Percentiles rank a stretch among this genome's conserved stretches.
Evolutionary conservation across 768 basidiomycete species (phyloP).

Genomic region (Boletus huronensis): DNA sequence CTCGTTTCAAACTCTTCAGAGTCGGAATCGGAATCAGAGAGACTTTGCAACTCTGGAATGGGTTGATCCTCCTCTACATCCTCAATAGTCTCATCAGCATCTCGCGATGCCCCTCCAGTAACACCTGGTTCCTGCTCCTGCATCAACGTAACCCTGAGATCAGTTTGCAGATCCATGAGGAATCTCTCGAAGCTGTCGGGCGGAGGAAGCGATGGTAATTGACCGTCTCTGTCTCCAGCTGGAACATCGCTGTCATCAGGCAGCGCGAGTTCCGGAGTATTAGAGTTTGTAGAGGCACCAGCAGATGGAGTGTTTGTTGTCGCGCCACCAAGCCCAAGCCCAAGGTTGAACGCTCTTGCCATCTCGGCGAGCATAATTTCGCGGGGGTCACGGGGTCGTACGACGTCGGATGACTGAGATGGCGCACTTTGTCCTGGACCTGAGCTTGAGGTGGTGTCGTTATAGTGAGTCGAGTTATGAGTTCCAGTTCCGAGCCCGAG

Average conservation of each 20-base stretch:
- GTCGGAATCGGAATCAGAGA: slow-evolving; percentile 26
- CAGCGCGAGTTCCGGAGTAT: slow-evolving; percentile 6
- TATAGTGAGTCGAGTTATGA: slow-evolving; percentile 12
- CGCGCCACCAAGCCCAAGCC: slow-evolving; percentile 48
- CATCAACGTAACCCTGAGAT: slow-evolving; percentile 61
- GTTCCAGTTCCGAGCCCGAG: slow-evolving; percentile 46
- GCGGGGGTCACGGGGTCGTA: slow-evolving; percentile 44
- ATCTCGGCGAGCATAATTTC: slow-evolving; percentile 77
- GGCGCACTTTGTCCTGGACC: slow-evolving; percentile 5
- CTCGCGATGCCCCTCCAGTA: slow-evolving; percentile 3
- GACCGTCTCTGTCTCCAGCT: slow-evolving; percentile 12
- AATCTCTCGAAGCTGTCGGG: slow-evolving; percentile 82
- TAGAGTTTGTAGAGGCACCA: slow-evolving; percentile 3
- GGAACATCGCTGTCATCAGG: slow-evolving; percentile 3
- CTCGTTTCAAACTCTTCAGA: slow-evolving; percentile 27
- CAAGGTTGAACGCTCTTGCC: slow-evolving; percentile 75
- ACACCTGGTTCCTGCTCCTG: slow-evolving; percentile 27
- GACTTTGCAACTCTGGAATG: slow-evolving; percentile 25
- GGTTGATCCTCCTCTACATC: slow-evolving; percentile 15
- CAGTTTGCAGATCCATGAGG: slow-evolving; percentile 71
- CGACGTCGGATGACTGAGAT: slow-evolving; percentile 9
- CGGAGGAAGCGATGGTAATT: slow-evolving; percentile 32
- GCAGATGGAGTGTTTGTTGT: slow-evolving; percentile 4
- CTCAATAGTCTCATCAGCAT: slow-evolving; percentile 10
- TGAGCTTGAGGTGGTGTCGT: slow-evolving; percentile 3